These are phyloP conservation scores for Helenozyma baotianmanensis DNA, from an alignment of 805 yeast genomes.

Conservation along the genomic window DNA sequence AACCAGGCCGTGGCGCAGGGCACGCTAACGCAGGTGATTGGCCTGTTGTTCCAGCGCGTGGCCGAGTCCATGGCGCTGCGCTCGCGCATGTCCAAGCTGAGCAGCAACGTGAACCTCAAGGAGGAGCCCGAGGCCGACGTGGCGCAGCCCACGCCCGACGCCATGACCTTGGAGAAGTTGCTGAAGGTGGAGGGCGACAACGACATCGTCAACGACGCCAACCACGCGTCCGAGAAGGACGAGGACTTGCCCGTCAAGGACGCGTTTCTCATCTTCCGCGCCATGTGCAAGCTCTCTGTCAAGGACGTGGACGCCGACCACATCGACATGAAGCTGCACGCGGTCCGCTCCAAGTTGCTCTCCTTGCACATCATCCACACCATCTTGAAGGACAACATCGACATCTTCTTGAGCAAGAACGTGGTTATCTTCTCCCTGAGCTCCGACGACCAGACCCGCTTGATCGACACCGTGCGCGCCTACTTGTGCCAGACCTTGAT, in stretches of 20 bases:
- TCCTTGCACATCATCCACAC: slow-evolving; percentile 86
- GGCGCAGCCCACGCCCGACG: slow-evolving; percentile 12
- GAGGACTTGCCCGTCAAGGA: slow-evolving; percentile 77
- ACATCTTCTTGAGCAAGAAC: slow-evolving; percentile 62
- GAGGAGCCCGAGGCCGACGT: slow-evolving; percentile 10
- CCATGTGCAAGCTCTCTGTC: slow-evolving; percentile 89
- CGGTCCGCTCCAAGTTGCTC: slow-evolving; percentile 84
- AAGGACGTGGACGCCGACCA: slow-evolving; percentile 75
- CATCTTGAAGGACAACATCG: slow-evolving; percentile 79
- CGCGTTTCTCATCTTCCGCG: slow-evolving; percentile 87
- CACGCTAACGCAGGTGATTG: slow-evolving; percentile 84
- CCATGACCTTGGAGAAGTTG: slow-evolving; percentile 57
- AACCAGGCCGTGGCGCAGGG: slow-evolving; percentile 97
- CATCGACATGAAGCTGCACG: slow-evolving; percentile 83
- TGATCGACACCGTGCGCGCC: slow-evolving; percentile 78
- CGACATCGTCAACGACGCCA: slow-evolving; percentile 46
- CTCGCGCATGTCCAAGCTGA: slow-evolving; percentile 10
- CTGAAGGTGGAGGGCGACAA: slow-evolving; percentile 54
- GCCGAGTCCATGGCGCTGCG: slow-evolving; percentile 19
- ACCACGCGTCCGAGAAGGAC: slow-evolving; percentile 44
- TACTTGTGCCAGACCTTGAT: slow-evolving; percentile 79
- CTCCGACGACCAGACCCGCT: slow-evolving; percentile 50
- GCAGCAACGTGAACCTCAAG: slow-evolving; percentile 18
- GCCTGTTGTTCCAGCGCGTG: slow-evolving; percentile 73
- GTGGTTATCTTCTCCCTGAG: slow-evolving; percentile 48